Conservation (phyloP, 306 rosid species). For the Acacia crassicarpa region DNA sequence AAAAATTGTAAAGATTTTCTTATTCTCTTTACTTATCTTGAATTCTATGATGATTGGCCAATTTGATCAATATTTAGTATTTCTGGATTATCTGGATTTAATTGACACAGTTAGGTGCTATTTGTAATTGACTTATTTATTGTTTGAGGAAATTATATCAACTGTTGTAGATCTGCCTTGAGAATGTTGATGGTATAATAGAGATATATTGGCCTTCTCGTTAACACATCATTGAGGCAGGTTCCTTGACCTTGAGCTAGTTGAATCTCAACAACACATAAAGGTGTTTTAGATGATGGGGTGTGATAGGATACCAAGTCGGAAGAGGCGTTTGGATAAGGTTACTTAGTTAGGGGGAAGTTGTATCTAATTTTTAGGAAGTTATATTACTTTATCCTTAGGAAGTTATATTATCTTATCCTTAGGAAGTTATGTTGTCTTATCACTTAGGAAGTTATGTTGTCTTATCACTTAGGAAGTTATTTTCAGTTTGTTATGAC, state of each 20-base stretch:
- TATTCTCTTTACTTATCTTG: conserved; percentile 16
- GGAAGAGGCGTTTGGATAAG: no score
- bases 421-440: no score
- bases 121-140: conserved; percentile 1
- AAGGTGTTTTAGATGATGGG: background rate
- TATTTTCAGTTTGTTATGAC: no score
- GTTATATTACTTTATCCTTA: no score
- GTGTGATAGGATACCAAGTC: no score
- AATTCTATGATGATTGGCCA: conserved; percentile 10
- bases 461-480: no score
- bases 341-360: no score
- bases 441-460: no score
- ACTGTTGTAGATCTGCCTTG: conserved; percentile 13
- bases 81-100: conserved; percentile 16
- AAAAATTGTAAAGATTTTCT: background rate
- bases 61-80: conserved; percentile 9
- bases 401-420: no score
- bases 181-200: background rate
- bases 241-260: conserved; percentile 14
- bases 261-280: conserved; percentile 8
- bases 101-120: background rate
- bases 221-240: conserved; percentile 14
- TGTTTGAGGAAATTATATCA: background rate
- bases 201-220: background rate
- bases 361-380: no score